These are phyloP conservation scores for Paramecium octaurelia DNA, from an alignment of 73 alveolate species.

Conservation along the genomic window DNA sequence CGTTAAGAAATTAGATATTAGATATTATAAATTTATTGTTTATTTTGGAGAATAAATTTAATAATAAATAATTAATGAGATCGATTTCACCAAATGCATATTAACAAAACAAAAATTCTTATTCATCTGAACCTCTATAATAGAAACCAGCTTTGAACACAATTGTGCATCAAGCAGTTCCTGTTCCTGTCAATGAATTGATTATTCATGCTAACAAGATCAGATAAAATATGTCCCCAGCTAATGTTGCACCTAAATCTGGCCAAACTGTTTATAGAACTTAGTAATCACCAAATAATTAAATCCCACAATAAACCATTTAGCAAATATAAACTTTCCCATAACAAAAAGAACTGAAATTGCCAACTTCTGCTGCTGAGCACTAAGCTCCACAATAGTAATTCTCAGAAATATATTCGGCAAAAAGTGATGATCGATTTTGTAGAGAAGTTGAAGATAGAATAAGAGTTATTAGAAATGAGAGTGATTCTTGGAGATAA, in stretches of 20 bases:
- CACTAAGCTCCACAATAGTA: background rate
- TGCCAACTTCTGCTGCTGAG: background rate
- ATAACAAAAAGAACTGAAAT: background rate
- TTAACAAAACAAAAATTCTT: background rate
- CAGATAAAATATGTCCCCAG: background rate
- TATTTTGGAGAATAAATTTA: background rate
- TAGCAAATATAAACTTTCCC: background rate
- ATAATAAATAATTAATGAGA: constrained; percentile 16
- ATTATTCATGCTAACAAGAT: background rate
- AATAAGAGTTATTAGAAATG: background rate
- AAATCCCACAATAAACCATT: background rate
- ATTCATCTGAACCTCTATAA: background rate
- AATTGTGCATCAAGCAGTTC: constrained; percentile 14
- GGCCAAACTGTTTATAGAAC: background rate
- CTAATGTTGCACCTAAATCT: background rate
- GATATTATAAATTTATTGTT: background rate
- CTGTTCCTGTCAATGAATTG: background rate
- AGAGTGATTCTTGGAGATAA: constrained; percentile 4
- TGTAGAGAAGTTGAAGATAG: constrained; percentile 25
- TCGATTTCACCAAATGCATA: background rate
- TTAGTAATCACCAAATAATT: background rate
- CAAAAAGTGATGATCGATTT: background rate
- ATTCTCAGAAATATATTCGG: background rate
- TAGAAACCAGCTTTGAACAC: background rate
- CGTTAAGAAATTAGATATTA: too few relatives aligned